Percentiles rank a stretch among this genome's conserved stretches.
phyloP scores from a whole-genome alignment of 257 asterid genomes.

The Cynanchum wilfordii region DNA sequence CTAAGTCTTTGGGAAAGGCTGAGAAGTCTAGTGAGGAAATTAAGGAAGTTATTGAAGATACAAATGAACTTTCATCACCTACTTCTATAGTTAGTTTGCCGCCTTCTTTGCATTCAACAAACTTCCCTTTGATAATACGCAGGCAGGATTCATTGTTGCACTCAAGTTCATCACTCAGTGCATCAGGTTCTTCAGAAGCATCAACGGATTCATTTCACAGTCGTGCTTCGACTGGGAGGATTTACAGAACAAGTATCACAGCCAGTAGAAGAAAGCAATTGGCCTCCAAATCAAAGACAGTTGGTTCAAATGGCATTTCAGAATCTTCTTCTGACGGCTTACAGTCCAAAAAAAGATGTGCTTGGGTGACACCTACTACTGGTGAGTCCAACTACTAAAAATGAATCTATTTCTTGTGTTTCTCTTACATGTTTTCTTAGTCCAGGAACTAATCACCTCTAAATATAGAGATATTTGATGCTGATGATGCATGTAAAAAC shows the following conservation, averaged over 20 bases:
- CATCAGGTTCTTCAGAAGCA: conserved; percentile 36
- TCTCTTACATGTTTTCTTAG: neutral
- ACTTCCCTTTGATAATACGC: conserved; percentile 30
- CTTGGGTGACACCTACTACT: conserved; percentile 34
- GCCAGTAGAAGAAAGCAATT: conserved; percentile 26
- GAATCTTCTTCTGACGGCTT: conserved; percentile 23
- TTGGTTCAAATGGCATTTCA: conserved; percentile 18
- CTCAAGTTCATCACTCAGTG: conserved; percentile 22
- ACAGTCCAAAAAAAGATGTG: conserved; percentile 26
- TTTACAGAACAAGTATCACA: conserved; percentile 18
- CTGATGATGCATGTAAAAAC: neutral
- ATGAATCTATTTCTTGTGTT: conserved; percentile 1
- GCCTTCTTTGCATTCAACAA: conserved; percentile 23
- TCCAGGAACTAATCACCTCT: neutral
- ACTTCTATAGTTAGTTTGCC: conserved; percentile 14
- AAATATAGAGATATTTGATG: neutral
- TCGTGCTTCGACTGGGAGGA: conserved; percentile 38
- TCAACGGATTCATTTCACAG: conserved; percentile 35
- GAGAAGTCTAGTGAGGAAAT: conserved; percentile 28
- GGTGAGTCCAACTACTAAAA: conserved; percentile 19
- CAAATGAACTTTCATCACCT: conserved; percentile 13
- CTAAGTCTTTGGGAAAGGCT: conserved; percentile 20
- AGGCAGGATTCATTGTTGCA: conserved; percentile 29
- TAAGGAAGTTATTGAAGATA: conserved; percentile 19
- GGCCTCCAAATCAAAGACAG: conserved; percentile 24